Conservation (phyloP, 768 basidiomycete genomes). For the Cubamyces lactineus region DNA sequence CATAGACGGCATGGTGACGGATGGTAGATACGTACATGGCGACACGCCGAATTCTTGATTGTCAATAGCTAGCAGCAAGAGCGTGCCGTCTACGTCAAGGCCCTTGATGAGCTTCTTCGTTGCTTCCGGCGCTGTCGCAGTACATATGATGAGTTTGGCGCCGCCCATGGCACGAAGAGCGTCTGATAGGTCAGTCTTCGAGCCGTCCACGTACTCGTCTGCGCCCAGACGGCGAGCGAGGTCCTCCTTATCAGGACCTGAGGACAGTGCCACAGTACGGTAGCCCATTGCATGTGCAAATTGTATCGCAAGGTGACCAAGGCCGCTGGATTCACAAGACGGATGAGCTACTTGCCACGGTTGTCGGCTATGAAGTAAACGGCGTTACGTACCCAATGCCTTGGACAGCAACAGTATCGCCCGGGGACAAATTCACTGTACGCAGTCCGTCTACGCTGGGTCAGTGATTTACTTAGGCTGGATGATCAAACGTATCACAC, state of each 20-base stretch:
- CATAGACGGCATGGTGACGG: neutral
- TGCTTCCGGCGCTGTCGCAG: conserved; percentile 32
- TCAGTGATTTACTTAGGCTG: neutral
- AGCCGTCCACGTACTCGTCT: conserved; percentile 41
- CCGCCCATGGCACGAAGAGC: conserved; percentile 42
- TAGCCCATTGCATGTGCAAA: conserved; percentile 41
- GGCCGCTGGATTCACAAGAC: conserved; percentile 20
- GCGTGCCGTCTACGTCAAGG: conserved; percentile 28
- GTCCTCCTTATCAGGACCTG: conserved; percentile 34
- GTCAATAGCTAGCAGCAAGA: conserved; percentile 27
- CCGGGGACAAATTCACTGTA: conserved; percentile 34
- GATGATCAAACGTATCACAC: neutral
- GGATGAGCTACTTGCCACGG: neutral
- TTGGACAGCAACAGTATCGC: conserved; percentile 42
- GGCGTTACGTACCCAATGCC: conserved; percentile 35
- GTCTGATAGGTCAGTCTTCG: conserved; percentile 33
- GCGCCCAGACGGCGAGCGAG: conserved; percentile 43
- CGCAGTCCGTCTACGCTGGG: conserved; percentile 31
- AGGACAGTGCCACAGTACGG: conserved; percentile 40
- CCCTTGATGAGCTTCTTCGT: conserved; percentile 27
- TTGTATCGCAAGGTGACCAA: conserved; percentile 42
- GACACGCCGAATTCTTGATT: conserved; percentile 22
- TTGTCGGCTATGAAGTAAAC: neutral
- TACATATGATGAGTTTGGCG: conserved; percentile 41
- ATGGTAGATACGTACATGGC: conserved; percentile 16